Percentiles rank a stretch among this genome's conserved stretches.
Evolutionary conservation across 495 filamentous ascomycete species (phyloP).

Genomic region (Penicillium fimorum): DNA sequence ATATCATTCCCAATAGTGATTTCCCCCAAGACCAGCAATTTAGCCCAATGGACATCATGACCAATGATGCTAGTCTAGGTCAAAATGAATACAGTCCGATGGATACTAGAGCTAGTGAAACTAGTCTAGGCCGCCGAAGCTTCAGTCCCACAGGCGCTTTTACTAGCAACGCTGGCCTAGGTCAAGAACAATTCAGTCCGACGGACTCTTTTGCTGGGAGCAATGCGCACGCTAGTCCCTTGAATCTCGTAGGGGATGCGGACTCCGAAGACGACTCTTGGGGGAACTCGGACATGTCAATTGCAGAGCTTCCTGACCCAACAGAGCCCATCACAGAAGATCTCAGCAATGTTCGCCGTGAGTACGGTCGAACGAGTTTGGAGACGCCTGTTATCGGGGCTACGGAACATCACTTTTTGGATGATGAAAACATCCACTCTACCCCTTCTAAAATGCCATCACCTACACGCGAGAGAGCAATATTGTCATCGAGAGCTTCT

Average conservation of each 20-base stretch:
- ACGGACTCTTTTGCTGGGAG: conserved; percentile 22
- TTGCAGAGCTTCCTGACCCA: conserved; percentile 22
- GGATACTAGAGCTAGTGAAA: neutral
- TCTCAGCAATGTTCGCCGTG: conserved; percentile 1
- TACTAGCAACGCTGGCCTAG: conserved; percentile 10
- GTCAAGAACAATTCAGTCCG: conserved; percentile 21
- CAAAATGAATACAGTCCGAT: neutral
- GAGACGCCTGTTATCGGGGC: conserved; percentile 33
- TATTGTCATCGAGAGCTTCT: conserved; percentile 32
- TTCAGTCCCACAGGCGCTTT: conserved; percentile 23
- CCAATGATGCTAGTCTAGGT: neutral
- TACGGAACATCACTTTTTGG: conserved; percentile 32
- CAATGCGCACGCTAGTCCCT: conserved; percentile 25
- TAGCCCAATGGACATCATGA: conserved; percentile 16
- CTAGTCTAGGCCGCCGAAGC: conserved; percentile 5
- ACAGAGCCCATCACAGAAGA: conserved; percentile 9
- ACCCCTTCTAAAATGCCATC: conserved; percentile 46
- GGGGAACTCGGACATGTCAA: conserved; percentile 26
- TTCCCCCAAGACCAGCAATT: conserved; percentile 18
- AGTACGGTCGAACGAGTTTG: conserved; percentile 26
- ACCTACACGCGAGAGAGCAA: conserved; percentile 28
- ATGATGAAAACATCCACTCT: conserved; percentile 37
- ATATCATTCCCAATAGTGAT: conserved; percentile 18
- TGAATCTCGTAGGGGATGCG: conserved; percentile 28
- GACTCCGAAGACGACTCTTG: conserved; percentile 30